Conservation (phyloP, 495 filamentous ascomycete species). For the Jackrogersella multiformis region DNA sequence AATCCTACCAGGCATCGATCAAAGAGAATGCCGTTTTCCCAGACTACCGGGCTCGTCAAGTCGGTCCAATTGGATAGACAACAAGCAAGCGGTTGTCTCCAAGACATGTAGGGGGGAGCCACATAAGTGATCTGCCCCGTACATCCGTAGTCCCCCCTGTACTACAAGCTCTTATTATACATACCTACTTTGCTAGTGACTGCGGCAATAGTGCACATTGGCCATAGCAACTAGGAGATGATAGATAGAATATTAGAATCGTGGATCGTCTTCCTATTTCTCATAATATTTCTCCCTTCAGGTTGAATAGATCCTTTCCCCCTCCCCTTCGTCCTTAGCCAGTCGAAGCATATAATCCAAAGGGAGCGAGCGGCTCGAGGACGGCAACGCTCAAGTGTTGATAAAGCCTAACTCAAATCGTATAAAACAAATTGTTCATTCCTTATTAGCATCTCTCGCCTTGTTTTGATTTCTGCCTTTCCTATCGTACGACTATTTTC, state of each 20-base stretch:
- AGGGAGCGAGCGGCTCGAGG: slow-evolving; percentile 37
- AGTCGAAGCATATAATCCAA: slow-evolving; percentile 20
- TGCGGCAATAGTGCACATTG: slow-evolving; percentile 40
- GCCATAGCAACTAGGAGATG: slow-evolving; percentile 40
- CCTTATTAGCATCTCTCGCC: slow-evolving; percentile 2
- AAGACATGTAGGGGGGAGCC: slow-evolving; percentile 44
- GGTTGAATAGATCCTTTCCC: slow-evolving; percentile 35
- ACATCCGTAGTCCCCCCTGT: slow-evolving; percentile 42
- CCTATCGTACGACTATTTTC: slow-evolving; percentile 19
- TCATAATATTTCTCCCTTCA: slow-evolving; percentile 20
- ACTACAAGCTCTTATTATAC: slow-evolving; percentile 38
- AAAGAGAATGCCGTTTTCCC: slow-evolving; percentile 31
- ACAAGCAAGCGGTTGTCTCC: slow-evolving; percentile 30
- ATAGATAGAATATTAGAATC: slow-evolving; percentile 40
- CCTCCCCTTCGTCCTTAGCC: slow-evolving; percentile 16
- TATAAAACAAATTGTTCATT: slow-evolving; percentile 31
- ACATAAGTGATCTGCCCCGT: slow-evolving; percentile 46
- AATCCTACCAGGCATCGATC: slow-evolving; percentile 17
- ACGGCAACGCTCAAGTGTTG: slow-evolving; percentile 31
- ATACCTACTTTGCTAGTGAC: slow-evolving; percentile 40
- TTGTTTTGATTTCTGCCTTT: slow-evolving; percentile 23
- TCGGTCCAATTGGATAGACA: slow-evolving; percentile 34
- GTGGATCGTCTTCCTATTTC: slow-evolving; percentile 21
- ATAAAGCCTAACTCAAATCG: slow-evolving; percentile 30
- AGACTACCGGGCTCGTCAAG: slow-evolving; percentile 30